Percentiles rank a stretch among this genome's conserved stretches.
phyloP scores from a whole-genome alignment of 2,329 filamentous ascomycete species.

The Phialophora tarda region DNA sequence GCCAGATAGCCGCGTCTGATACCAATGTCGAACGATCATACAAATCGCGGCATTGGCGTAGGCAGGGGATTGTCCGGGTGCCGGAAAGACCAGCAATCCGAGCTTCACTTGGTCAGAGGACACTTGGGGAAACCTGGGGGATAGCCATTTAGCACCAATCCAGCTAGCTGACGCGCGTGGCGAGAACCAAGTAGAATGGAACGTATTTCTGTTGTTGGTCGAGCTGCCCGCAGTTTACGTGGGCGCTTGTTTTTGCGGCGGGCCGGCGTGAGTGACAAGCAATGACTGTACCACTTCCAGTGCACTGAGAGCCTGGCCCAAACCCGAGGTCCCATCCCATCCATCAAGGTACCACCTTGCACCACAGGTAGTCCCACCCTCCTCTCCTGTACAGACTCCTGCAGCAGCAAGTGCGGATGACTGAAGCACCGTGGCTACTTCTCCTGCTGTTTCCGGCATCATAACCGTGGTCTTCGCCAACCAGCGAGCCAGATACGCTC shows the following conservation, averaged over 20 bases:
- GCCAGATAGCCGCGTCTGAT: not conserved
- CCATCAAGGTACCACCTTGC: constrained; percentile 63
- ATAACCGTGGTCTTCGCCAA: constrained; percentile 62
- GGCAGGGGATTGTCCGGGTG: not conserved
- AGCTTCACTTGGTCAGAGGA: not conserved
- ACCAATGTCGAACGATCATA: not conserved
- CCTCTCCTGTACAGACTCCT: constrained; percentile 20
- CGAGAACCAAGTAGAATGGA: not conserved
- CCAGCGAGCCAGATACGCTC: constrained; percentile 68
- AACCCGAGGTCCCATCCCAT: constrained; percentile 64
- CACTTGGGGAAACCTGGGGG: not conserved
- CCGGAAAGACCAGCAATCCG: not conserved
- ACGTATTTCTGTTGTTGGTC: not conserved
- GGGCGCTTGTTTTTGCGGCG: not conserved
- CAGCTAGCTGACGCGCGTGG: not conserved
- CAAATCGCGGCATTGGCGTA: not conserved
- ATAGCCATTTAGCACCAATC: not conserved
- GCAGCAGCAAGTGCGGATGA: constrained; percentile 1
- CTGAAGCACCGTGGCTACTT: constrained; percentile 55
- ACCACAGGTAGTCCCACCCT: constrained; percentile 64
- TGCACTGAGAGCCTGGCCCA: constrained; percentile 71
- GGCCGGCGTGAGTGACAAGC: constrained; percentile 11
- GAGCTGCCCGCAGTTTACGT: not conserved
- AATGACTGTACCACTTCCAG: constrained; percentile 58
- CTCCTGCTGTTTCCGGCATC: constrained; percentile 59